Evolutionary conservation across 768 basidiomycete species (phyloP).

Genomic region (Hericium rajendrae): DNA sequence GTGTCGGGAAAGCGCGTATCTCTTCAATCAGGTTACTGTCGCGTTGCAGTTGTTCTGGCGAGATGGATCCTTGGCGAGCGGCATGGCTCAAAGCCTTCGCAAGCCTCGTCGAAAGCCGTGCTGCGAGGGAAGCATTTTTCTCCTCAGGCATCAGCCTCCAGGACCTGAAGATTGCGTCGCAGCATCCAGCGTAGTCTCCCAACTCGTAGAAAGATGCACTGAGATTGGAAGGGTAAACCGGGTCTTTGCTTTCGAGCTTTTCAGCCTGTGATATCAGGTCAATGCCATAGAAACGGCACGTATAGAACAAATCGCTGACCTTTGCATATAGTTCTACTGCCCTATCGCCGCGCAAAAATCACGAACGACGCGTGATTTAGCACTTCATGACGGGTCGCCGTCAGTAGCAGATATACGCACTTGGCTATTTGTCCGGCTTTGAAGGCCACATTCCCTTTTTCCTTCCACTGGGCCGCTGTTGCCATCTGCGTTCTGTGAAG

Average conservation of each 20-base stretch:
- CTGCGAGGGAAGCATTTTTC: background rate
- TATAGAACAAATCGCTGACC: background rate
- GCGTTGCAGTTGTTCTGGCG: background rate
- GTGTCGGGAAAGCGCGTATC: background rate
- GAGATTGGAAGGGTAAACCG: constrained; percentile 16
- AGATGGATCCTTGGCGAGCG: background rate
- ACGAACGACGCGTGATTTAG: too few species aligned
- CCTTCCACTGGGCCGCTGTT: background rate
- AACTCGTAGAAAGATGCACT: constrained; percentile 16
- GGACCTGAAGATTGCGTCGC: constrained; percentile 11
- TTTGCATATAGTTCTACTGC: background rate
- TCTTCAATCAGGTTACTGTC: background rate
- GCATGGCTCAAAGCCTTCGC: constrained; percentile 10
- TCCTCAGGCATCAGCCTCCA: constrained; percentile 5
- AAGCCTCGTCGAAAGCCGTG: constrained; percentile 8
- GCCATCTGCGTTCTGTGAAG: too few species aligned
- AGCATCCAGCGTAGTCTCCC: constrained; percentile 9
- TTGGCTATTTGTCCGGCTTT: background rate
- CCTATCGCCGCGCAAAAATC: background rate
- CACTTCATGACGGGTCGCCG: background rate
- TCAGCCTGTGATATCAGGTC: background rate
- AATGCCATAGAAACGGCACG: background rate
- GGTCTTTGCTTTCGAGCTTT: background rate
- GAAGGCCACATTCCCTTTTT: background rate
- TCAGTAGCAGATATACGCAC: background rate